Evolutionary conservation across 2,329 filamentous ascomycete genomes (phyloP), one percentile per base, ranked within the genome.

Genomic region (Colletotrichum incanum): DNA sequence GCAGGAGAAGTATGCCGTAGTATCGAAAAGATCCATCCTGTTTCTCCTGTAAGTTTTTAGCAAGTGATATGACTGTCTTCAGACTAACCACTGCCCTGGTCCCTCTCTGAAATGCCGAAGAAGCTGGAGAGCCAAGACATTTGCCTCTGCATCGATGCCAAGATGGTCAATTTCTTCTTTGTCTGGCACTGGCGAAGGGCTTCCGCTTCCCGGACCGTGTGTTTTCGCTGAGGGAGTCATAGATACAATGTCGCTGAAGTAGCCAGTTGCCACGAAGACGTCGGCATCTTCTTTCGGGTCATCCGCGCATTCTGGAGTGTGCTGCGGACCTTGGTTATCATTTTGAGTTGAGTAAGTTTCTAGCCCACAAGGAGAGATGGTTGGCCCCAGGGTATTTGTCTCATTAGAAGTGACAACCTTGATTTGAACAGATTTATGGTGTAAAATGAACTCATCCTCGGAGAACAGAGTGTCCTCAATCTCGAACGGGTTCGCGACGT

Each of bases 1-100:
- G 31, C 87, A 88, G 4, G 87, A 85, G 71, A 92, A 92, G 77
- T 91, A 91, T 50, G 85, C 87, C 7, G 86, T 88, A 43, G 87
- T 80, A 74, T 89, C 86, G 75, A 87, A 88, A 4, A 88, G 78
- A 75, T 88, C 86, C 86, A 88, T 88, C 82, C 76, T 70, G 18
- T 12, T n/a, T 20, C 23, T 34, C 18, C 5, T 43, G 34, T 28
- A 9, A 43, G 5, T 39, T 20, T 23, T 18, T 16, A 23, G 39
- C 3, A 7, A 7, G 5, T 14, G 7, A 20, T 39, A 28, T 54
- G 47, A 28, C 5, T 28, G 26, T 7, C 9, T 18, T 1, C 14
- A 16, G 31, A 37, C 41, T 50, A 54, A 65, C 67, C 52, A 70
- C 23, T 70, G 60, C 3, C 67, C 60, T 8, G 67, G 67, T 20